These are phyloP conservation scores for Aristolochia contorta DNA, from an alignment of 164 flowering plant species.

Conservation along the genomic window DNA sequence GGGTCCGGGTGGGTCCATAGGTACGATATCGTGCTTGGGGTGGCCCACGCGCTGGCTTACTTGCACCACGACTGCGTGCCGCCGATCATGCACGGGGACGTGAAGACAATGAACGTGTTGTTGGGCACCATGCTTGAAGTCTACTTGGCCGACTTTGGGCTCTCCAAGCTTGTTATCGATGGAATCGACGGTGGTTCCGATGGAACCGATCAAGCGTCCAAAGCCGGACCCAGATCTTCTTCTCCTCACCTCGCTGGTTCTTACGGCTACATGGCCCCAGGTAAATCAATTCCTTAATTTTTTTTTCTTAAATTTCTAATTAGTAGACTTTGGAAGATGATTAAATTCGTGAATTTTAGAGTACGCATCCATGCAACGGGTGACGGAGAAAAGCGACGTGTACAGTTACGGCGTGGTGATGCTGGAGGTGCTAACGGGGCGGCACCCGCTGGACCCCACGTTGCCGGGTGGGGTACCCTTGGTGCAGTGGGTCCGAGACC, in stretches of 20 bases:
- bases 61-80: constrained; percentile 98
- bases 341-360: too few relatives aligned
- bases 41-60: constrained; percentile 84
- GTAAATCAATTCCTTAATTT: not conserved
- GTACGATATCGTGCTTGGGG: constrained; percentile 61
- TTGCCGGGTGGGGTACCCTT: constrained; percentile 72
- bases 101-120: constrained; percentile 86
- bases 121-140: constrained; percentile 57
- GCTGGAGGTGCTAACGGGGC: constrained; percentile 82
- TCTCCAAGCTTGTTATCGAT: constrained; percentile 56
- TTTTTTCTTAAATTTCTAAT: too few relatives aligned
- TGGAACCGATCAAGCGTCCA: too few relatives aligned
- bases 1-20: constrained; percentile 79
- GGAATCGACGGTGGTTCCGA: constrained; percentile 4
- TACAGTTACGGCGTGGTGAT: constrained; percentile 89
- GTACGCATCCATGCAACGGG: too few relatives aligned
- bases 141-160: constrained; percentile 85
- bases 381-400: constrained; percentile 45
- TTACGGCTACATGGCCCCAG: too few relatives aligned
- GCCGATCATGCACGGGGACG: constrained; percentile 85
- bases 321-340: too few relatives aligned
- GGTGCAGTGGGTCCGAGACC: constrained; percentile 84
- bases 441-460: constrained; percentile 84
- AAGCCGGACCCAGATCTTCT: too few relatives aligned
- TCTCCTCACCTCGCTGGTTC: too few relatives aligned